Evolutionary conservation across 768 basidiomycete genomes (phyloP).

Genomic region (Boletus rufocinnamomeus): DNA sequence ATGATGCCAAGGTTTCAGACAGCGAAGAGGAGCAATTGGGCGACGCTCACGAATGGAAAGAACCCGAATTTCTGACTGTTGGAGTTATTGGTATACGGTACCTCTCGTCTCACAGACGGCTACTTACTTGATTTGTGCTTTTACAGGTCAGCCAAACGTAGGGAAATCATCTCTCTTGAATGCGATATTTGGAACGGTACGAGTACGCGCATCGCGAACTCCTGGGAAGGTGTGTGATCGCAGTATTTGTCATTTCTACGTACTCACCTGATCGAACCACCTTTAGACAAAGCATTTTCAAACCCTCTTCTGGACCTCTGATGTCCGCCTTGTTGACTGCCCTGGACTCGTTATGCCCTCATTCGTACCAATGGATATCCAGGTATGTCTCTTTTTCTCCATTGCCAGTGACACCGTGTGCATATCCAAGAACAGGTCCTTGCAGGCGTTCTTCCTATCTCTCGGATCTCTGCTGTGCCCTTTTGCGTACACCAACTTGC

Average conservation of each 20-base stretch:
- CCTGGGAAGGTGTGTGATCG: slow-evolving; percentile 70
- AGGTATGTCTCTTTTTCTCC: slow-evolving; percentile 43
- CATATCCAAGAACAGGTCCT: slow-evolving; percentile 50
- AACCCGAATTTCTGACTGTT: slow-evolving; percentile 69
- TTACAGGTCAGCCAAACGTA: slow-evolving; percentile 87
- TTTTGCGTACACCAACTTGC: slow-evolving; percentile 76
- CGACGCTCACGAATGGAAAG: slow-evolving; percentile 31
- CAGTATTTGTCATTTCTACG: not conserved
- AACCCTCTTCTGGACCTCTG: slow-evolving; percentile 85
- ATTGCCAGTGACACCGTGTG: not conserved
- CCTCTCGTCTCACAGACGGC: not conserved
- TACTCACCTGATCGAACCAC: not conserved
- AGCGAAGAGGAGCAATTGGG: slow-evolving; percentile 18
- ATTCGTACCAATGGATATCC: slow-evolving; percentile 78
- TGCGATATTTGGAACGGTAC: slow-evolving; percentile 78
- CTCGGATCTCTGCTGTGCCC: slow-evolving; percentile 80
- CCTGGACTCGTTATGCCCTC: slow-evolving; percentile 94
- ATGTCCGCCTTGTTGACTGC: slow-evolving; percentile 91
- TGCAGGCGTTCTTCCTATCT: slow-evolving; percentile 72
- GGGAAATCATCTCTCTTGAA: slow-evolving; percentile 94
- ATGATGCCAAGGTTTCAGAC: slow-evolving; percentile 6
- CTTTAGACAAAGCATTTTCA: slow-evolving; percentile 91
- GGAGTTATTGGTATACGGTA: slow-evolving; percentile 67
- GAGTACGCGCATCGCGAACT: slow-evolving; percentile 81
- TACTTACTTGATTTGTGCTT: not conserved